phyloP scores from a whole-genome alignment of 2,329 filamentous ascomycete genomes.

The Westerdykella sp. region DNA sequence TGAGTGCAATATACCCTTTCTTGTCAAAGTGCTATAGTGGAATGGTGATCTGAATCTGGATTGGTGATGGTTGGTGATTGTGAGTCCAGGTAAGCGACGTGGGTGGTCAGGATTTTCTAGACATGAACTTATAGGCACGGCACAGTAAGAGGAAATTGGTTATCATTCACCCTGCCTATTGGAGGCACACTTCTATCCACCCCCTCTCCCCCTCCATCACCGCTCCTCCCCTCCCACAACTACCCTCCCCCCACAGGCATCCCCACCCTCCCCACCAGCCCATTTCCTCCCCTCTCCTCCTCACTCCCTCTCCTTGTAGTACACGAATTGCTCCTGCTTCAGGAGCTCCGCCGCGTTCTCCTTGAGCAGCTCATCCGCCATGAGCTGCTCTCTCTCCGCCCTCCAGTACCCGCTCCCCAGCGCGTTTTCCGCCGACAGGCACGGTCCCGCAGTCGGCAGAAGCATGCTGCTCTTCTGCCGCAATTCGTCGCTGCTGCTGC shows the following conservation, averaged over 20 bases:
- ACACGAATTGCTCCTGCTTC: not conserved
- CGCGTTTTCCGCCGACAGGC: slow-evolving; percentile 3
- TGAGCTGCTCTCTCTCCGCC: slow-evolving; percentile 5
- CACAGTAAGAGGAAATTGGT: too few species aligned
- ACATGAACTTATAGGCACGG: too few species aligned
- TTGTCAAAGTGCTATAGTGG: not conserved
- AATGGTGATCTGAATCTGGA: too few species aligned
- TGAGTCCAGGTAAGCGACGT: too few species aligned
- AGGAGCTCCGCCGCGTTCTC: not conserved
- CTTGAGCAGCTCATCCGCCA: slow-evolving; percentile 2
- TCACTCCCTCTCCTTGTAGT: not conserved
- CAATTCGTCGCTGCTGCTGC: not conserved
- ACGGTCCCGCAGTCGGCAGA: slow-evolving; percentile 3
- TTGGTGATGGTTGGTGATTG: too few species aligned
- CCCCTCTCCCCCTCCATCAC: not conserved
- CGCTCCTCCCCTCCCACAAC: not conserved
- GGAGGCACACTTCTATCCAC: not conserved
- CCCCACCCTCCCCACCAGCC: not conserved
- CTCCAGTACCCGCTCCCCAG: slow-evolving; percentile 7
- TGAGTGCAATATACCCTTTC: not conserved
- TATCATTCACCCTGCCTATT: not conserved
- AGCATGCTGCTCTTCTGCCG: slow-evolving; percentile 5
- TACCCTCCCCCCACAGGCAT: not conserved
- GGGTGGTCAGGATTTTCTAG: too few species aligned
- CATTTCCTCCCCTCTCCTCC: not conserved